Percentiles rank a stretch among this genome's conserved stretches.
Evolutionary conservation across 1,284 basidiomycete species (phyloP).

Genomic region (Cystobasidium pallidum): DNA sequence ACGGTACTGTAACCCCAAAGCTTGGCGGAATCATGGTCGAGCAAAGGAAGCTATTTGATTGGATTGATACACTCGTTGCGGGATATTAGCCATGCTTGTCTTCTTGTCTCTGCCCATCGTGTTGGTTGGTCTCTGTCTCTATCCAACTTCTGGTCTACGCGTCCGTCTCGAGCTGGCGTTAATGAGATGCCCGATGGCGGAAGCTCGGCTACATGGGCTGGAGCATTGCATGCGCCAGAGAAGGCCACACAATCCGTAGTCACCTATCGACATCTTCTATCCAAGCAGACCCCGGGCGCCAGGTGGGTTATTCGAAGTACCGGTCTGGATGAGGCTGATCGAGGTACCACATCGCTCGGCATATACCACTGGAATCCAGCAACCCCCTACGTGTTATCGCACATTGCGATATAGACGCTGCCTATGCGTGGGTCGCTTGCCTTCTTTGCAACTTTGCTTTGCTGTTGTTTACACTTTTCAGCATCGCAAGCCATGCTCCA

Average conservation of each 20-base stretch:
- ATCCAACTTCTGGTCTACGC: neutral
- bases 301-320: neutral
- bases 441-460: neutral
- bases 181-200: conserved; percentile 26
- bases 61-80: too few species aligned
- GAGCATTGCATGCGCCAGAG: neutral
- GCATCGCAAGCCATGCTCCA: neutral
- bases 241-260: conserved; percentile 13
- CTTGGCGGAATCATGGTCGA: too few species aligned
- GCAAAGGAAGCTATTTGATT: too few species aligned
- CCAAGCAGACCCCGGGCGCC: conserved; percentile 36
- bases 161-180: neutral
- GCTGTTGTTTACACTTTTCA: neutral
- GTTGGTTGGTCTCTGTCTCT: neutral
- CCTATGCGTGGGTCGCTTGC: conserved; percentile 44
- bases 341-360: neutral
- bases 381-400: conserved; percentile 66
- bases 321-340: conserved; percentile 3
- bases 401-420: conserved; percentile 88
- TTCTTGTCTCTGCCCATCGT: too few species aligned
- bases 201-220: neutral
- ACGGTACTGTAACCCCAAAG: too few species aligned
- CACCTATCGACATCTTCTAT: conserved; percentile 40
- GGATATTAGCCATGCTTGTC: too few species aligned
- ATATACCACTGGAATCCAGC: conserved; percentile 42